Evolutionary conservation across 2,329 filamentous ascomycete genomes (phyloP).

Genomic region (Talaromyces rugulosus): DNA sequence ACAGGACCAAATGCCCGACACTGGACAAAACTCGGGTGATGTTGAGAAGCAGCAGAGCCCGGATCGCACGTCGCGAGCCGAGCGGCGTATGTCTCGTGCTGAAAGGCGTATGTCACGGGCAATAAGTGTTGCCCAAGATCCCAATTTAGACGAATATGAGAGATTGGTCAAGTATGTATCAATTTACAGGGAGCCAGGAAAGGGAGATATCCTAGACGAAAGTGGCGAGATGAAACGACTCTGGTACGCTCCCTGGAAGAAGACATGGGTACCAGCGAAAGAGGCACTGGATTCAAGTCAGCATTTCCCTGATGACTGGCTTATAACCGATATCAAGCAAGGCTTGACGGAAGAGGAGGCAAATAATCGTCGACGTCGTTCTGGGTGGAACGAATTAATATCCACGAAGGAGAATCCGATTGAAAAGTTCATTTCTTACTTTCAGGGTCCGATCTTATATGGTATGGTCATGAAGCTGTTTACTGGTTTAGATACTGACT

Average conservation of each 20-base stretch:
- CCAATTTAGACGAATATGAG: slow-evolving; percentile 57
- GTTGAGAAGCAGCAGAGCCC: slow-evolving; percentile 6
- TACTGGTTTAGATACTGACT: neutral
- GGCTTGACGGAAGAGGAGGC: slow-evolving; percentile 59
- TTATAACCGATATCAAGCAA: slow-evolving; percentile 63
- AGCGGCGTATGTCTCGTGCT: slow-evolving; percentile 30
- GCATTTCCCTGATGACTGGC: slow-evolving; percentile 61
- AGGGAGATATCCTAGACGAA: slow-evolving; percentile 37
- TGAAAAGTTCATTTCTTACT: slow-evolving; percentile 69
- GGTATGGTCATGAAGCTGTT: slow-evolving; percentile 43
- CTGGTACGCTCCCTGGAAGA: slow-evolving; percentile 59
- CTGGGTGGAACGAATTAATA: slow-evolving; percentile 69
- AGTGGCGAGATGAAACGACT: slow-evolving; percentile 46
- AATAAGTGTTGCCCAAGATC: slow-evolving; percentile 26
- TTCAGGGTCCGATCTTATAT: slow-evolving; percentile 71
- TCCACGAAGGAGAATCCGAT: slow-evolving; percentile 74
- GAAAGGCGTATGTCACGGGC: slow-evolving; percentile 19
- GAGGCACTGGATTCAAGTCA: slow-evolving; percentile 22
- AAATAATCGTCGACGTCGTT: slow-evolving; percentile 57
- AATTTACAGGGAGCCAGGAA: slow-evolving; percentile 56
- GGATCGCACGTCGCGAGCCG: neutral
- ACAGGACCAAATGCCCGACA: neutral
- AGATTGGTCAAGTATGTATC: slow-evolving; percentile 65
- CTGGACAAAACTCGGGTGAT: slow-evolving; percentile 6
- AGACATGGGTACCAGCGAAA: slow-evolving; percentile 28